Percentiles rank a stretch among this genome's conserved stretches.
Evolutionary conservation across 306 rosid genomes (phyloP).

Genomic region (Begonia fuchsioides): DNA sequence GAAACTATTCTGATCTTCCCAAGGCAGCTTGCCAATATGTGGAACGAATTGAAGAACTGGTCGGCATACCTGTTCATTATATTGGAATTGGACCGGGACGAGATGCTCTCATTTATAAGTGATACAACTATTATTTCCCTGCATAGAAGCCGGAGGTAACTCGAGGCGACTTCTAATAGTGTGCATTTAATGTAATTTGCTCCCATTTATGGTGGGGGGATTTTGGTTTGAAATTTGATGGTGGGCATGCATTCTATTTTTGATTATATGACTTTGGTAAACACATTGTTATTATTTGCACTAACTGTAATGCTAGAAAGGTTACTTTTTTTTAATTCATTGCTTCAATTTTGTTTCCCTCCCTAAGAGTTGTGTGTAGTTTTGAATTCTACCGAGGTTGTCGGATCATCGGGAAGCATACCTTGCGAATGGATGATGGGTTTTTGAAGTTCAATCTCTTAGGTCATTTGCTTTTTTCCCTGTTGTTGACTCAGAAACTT

Average conservation of each 20-base stretch:
- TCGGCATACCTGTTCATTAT: slow-evolving; percentile 75
- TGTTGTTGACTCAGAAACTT: too few relatives aligned
- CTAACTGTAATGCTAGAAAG: too few relatives aligned
- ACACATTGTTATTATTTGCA: too few relatives aligned
- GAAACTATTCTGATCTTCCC: slow-evolving; percentile 86
- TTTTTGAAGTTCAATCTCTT: too few relatives aligned
- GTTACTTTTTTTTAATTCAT: too few relatives aligned
- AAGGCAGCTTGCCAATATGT: slow-evolving; percentile 58
- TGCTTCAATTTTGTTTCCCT: too few relatives aligned
- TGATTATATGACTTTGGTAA: too few relatives aligned
- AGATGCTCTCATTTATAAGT: slow-evolving; percentile 79
- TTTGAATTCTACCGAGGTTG: too few relatives aligned
- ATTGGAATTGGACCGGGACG: slow-evolving; percentile 95
- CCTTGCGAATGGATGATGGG: too few relatives aligned
- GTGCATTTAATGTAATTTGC: slow-evolving; percentile 8
- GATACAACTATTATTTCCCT: slow-evolving; percentile 2
- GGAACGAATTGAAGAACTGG: slow-evolving; percentile 86
- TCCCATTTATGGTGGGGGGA: slow-evolving; percentile 6
- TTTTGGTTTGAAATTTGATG: not conserved
- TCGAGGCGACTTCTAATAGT: slow-evolving; percentile 7
- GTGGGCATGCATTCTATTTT: not conserved
- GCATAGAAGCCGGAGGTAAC: slow-evolving; percentile 9
- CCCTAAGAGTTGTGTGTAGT: too few relatives aligned
- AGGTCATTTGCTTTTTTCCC: too few relatives aligned
- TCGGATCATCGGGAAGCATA: too few relatives aligned